Evolutionary conservation across 2,329 filamentous ascomycete genomes (phyloP).

Genomic region (Chalaropsis ovoidea): DNA sequence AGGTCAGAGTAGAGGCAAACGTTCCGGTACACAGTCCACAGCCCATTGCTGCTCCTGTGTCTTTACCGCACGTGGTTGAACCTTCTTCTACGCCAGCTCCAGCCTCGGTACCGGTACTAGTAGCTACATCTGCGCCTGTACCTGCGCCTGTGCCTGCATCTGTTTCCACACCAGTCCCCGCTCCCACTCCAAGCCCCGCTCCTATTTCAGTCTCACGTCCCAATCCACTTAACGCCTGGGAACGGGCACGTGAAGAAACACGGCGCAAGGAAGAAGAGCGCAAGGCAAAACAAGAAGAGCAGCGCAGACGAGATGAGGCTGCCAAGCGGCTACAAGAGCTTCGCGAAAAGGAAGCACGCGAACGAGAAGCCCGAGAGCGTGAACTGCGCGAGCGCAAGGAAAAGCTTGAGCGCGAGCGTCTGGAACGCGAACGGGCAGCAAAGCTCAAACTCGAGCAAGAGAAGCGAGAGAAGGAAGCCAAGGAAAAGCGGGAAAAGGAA

Average conservation of each 20-base stretch:
- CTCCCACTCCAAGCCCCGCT: neutral
- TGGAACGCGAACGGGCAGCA: slow-evolving; percentile 19
- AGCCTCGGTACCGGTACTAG: neutral
- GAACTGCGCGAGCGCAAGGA: slow-evolving; percentile 25
- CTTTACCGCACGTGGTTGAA: neutral
- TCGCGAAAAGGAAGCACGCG: slow-evolving; percentile 46
- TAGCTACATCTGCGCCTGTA: neutral
- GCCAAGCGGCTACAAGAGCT: slow-evolving; percentile 44
- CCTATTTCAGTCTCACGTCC: neutral
- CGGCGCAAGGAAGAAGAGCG: slow-evolving; percentile 54
- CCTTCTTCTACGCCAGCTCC: neutral
- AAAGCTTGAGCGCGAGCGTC: slow-evolving; percentile 25
- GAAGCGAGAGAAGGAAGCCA: slow-evolving; percentile 23
- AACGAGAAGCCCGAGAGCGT: slow-evolving; percentile 36
- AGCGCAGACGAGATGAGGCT: slow-evolving; percentile 48
- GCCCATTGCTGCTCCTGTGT: neutral
- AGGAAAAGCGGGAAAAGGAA: slow-evolving; percentile 32
- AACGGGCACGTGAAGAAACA: slow-evolving; percentile 59
- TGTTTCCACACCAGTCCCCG: neutral
- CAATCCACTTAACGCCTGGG: slow-evolving; percentile 41
- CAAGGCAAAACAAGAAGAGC: slow-evolving; percentile 50
- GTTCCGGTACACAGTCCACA: neutral
- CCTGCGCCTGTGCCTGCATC: neutral
- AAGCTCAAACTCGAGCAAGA: slow-evolving; percentile 25
- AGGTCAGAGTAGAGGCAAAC: slow-evolving; percentile 8